Evolutionary conservation across 1,139 yeast genomes (phyloP).

Genomic region (Suhomyces atakaporum): DNA sequence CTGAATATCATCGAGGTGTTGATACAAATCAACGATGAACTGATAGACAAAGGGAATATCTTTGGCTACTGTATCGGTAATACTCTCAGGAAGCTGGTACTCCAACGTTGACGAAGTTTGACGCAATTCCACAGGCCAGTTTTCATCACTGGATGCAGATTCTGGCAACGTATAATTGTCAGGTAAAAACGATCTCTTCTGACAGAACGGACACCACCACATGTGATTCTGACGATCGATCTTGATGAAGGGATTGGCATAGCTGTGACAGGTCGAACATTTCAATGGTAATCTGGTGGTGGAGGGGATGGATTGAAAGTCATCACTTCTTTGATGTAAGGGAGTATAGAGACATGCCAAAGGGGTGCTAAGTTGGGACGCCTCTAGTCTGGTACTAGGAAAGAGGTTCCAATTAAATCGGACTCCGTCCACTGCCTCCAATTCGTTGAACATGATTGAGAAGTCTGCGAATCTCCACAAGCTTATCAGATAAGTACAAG

Average conservation of each 20-base stretch:
- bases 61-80: conserved; percentile 14
- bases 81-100: conserved; percentile 30
- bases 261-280: conserved; percentile 32
- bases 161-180: conserved; percentile 21
- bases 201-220: conserved; percentile 49
- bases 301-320: conserved; percentile 5
- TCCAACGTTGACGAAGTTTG: conserved; percentile 29
- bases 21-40: conserved; percentile 35
- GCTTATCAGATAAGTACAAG: too few relatives aligned
- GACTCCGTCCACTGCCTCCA: conserved; percentile 50
- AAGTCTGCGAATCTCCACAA: too few relatives aligned
- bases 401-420: conserved; percentile 61
- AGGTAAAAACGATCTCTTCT: conserved; percentile 27
- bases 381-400: conserved; percentile 43
- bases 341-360: conserved; percentile 43
- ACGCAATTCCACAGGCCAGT: conserved; percentile 32
- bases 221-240: conserved; percentile 32
- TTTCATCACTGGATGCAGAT: conserved; percentile 14
- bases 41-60: conserved; percentile 20
- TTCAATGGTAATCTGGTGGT: conserved; percentile 17
- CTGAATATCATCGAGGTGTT: conserved; percentile 28
- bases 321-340: conserved; percentile 15
- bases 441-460: conserved; percentile 48
- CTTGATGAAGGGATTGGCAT: conserved; percentile 32
- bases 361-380: conserved; percentile 35